These are phyloP conservation scores for Sporisorium scitamineum DNA, from an alignment of 1,284 basidiomycete species.

Conservation along the genomic window DNA sequence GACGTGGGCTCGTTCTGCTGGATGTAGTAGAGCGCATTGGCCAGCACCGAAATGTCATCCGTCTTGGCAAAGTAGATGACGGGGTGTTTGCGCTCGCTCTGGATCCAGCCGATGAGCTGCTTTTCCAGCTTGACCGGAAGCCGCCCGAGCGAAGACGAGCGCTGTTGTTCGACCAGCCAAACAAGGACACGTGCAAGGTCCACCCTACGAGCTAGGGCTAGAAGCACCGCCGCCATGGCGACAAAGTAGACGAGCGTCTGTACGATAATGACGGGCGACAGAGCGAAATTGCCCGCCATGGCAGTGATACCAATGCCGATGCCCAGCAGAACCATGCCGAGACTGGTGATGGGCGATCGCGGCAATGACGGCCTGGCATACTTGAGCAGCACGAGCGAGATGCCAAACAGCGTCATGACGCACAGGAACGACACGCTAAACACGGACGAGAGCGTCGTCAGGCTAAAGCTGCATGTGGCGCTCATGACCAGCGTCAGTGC, in stretches of 20 bases:
- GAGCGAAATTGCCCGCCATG: conserved; percentile 61
- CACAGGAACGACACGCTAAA: conserved; percentile 75
- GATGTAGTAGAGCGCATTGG: conserved; percentile 78
- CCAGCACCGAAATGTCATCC: conserved; percentile 73
- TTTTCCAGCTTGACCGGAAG: conserved; percentile 69
- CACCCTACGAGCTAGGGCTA: conserved; percentile 74
- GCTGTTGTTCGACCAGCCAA: conserved; percentile 77
- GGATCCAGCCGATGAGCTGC: conserved; percentile 72
- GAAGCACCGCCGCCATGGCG: conserved; percentile 71
- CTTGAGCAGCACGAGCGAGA: conserved; percentile 75
- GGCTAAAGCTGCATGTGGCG: conserved; percentile 74
- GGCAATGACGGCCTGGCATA: conserved; percentile 76
- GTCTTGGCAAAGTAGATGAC: conserved; percentile 69
- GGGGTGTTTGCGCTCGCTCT: conserved; percentile 73
- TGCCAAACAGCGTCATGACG: conserved; percentile 77
- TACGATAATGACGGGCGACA: conserved; percentile 74
- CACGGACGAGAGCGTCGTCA: conserved; percentile 65
- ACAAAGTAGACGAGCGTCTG: conserved; percentile 69
- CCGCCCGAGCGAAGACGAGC: conserved; percentile 43
- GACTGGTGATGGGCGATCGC: conserved; percentile 71
- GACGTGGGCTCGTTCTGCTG: conserved; percentile 77
- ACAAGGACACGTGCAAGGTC: conserved; percentile 74
- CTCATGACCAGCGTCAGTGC: conserved; percentile 75
- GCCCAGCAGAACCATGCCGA: conserved; percentile 71
- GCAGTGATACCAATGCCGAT: conserved; percentile 77